Evolutionary conservation across 2,329 filamentous ascomycete species (phyloP), one percentile per base, ranked within the genome.

Genomic region (Talaromyces islandicus): DNA sequence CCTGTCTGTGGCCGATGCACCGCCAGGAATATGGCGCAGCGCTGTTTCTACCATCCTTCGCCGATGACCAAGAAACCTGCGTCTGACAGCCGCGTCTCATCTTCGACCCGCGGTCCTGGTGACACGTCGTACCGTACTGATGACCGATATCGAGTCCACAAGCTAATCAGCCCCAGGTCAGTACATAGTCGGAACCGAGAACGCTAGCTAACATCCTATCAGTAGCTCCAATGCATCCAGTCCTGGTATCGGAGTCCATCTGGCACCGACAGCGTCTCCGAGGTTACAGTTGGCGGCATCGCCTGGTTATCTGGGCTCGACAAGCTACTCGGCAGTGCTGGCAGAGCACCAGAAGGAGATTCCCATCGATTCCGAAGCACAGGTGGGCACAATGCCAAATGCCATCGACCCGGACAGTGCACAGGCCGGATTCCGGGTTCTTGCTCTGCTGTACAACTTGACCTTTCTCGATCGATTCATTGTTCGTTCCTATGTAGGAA

Each of bases 11-110:
- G 57, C 32, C 60, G 60, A 11, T 62, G 60, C 19, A 43, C 52
- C 11, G 46, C 60, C 17, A 73, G 71, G 54, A 67, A 69, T 29
- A 70, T 72, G 51, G 62, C 57, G 7, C 64, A 69, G 19, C 64
- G 66, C 60, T 75, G 73, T 54, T 73, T 72, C 52, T 75, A 75
- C 56, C 73, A 75, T 60, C 73, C 73, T 54, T 70, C 73, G 6
- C 73, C 72, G 4, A 75, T 75, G 73, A 75, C 72, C 21, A 74
- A 68, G 30, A 63, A 65, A 29, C 58, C 57, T 27, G 27, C 21
- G 10, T 29, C 29, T 43, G 59, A 58, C 14, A 52, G 27, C 27
- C 24, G 60, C 53, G 53, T 24, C 43, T 46, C 24, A 9, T 60
- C 51, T 61, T 55, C 58, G 19, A 46, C 63, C 9, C 60, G 61